Percentiles rank a stretch among this genome's conserved stretches.
These are phyloP conservation scores for Laetiporus sulphureus DNA, from an alignment of 1,284 basidiomycete species.

Conservation along the genomic window DNA sequence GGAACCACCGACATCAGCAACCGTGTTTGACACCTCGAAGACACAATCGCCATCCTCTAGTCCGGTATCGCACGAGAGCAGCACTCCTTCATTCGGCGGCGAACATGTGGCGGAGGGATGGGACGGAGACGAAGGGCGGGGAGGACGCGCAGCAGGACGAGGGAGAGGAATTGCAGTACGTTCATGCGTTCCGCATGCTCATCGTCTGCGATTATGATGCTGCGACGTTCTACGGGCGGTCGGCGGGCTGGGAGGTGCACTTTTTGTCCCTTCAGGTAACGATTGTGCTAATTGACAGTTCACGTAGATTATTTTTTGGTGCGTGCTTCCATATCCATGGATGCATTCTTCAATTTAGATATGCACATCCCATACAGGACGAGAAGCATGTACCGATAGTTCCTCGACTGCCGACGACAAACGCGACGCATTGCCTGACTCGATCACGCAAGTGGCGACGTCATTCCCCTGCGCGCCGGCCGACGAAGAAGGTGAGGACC, in stretches of 20 bases:
- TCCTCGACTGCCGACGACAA: too few relatives aligned
- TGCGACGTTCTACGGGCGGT: conserved; percentile 61
- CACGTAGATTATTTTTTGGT: conserved; percentile 26
- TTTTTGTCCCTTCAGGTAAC: background rate
- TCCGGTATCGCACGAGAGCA: conserved; percentile 32
- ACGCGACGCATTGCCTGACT: conserved; percentile 23
- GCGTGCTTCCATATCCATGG: conserved; percentile 10
- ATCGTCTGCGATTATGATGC: conserved; percentile 55
- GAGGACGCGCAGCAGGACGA: conserved; percentile 4
- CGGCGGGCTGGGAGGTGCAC: conserved; percentile 46
- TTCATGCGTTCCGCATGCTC: conserved; percentile 46
- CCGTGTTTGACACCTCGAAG: conserved; percentile 68
- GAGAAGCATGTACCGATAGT: conserved; percentile 11
- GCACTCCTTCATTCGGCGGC: conserved; percentile 40
- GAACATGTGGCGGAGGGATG: background rate
- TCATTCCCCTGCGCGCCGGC: conserved; percentile 45
- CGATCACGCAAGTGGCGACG: conserved; percentile 39
- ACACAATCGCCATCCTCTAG: conserved; percentile 51
- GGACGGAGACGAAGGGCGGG: conserved; percentile 1
- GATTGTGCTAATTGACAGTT: background rate
- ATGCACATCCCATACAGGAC: conserved; percentile 12
- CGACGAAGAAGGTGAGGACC: conserved; percentile 23
- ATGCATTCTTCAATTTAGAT: background rate
- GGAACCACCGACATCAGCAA: conserved; percentile 70
- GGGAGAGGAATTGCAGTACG: conserved; percentile 17